Evolutionary conservation across 1,139 yeast species (phyloP).

Genomic region (Kodamaea sp.): DNA sequence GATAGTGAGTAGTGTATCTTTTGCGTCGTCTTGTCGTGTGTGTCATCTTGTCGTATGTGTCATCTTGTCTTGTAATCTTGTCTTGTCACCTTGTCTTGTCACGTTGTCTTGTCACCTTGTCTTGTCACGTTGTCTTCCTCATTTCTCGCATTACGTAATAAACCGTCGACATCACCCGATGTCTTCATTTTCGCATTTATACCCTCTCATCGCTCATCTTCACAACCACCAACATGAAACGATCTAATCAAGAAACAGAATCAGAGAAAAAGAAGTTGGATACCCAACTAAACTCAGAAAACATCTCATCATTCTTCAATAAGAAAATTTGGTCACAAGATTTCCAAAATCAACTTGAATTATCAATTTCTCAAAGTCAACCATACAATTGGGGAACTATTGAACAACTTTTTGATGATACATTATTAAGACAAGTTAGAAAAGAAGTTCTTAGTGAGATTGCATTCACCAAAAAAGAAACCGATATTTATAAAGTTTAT

Average conservation of each 20-base stretch:
- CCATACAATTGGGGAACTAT: slow-evolving; percentile 94
- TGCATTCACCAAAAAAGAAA: slow-evolving; percentile 90
- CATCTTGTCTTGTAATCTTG: no score
- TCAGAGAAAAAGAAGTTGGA: slow-evolving; percentile 4
- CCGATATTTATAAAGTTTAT: slow-evolving; percentile 91
- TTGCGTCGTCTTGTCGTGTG: no score
- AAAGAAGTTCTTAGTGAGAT: slow-evolving; percentile 78
- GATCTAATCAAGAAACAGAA: slow-evolving; percentile 4
- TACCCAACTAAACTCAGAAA: slow-evolving; percentile 16
- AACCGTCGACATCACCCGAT: no score
- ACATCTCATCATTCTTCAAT: slow-evolving; percentile 50
- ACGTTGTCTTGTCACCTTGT: no score
- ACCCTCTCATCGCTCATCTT: no score
- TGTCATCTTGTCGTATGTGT: no score
- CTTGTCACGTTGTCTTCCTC: no score
- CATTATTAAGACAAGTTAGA: slow-evolving; percentile 71
- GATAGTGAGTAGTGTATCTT: no score
- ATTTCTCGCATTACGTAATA: no score
- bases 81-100: no score
- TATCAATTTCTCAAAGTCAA: slow-evolving; percentile 46
- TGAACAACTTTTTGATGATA: slow-evolving; percentile 67
- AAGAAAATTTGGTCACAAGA: slow-evolving; percentile 48
- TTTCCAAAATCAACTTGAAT: slow-evolving; percentile 40
- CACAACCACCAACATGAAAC: slow-evolving; percentile 5
- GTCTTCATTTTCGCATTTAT: no score